Evolutionary conservation across 1,284 basidiomycete genomes (phyloP), one percentile per base, ranked within the genome.

Genomic region (Entoloma clypeatum): DNA sequence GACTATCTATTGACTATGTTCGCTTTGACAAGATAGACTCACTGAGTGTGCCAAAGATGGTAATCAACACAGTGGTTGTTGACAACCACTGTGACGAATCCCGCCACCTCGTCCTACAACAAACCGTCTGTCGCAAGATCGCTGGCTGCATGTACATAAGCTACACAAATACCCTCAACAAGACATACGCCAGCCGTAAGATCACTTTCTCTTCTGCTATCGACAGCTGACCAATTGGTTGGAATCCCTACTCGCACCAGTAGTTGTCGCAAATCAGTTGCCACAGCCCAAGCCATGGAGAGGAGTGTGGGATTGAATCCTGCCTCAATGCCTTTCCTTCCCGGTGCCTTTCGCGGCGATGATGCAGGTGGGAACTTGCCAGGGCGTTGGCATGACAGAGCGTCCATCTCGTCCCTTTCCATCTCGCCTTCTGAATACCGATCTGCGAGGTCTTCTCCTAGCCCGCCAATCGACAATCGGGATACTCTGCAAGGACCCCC

Each of bases 321-420:
- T 51, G 73, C 84, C 49, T 88, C 86, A 44, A 79, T 79, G 59
- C 86, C 86, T 36, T 88, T 89, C 73, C 86, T 87, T 61, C 86
- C 86, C 48, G 81, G 80, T 41, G 71, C 68, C 56, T 61, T 75
- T 55, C 77, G 77, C 53, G 57, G 67, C 52, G 79, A 81, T 45
- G 75, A 79, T 40, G 76, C 78, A 38, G 65, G 64, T 44, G 53
- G 62, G 35, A 64, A 56, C 54, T 65, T 62, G 45, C 56, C 73
- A 29, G 49, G 45, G n/a, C 72, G 68, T 26, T 78, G 78, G 36
- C 74, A 75, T 49, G 78, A 76, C 63, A 72, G 68, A 53, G 65
- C 63, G 43, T 75, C 77, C 38, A 52, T 70, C 48, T 78, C 80
- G 36, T 68, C 72, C 35, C 60, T 78, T 41, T 81, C 80, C 33